Conservation (phyloP, 108 stramenopile species). For the Pseudonitzschia delicatissima region DNA sequence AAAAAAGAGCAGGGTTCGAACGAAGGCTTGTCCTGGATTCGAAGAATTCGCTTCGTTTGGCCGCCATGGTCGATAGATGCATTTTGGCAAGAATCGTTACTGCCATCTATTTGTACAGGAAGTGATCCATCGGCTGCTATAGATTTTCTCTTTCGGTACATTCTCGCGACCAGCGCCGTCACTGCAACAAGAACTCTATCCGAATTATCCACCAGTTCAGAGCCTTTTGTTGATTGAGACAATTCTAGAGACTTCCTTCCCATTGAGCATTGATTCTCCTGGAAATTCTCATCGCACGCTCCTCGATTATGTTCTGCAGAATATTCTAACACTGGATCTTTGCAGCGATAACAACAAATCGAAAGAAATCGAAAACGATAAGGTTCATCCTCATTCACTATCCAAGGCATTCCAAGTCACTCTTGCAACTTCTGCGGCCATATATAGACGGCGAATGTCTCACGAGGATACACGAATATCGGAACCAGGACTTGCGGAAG, state of each 20-base stretch:
- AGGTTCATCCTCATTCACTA: background rate
- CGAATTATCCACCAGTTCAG: constrained; percentile 57
- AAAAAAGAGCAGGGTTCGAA: background rate
- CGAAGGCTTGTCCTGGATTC: constrained; percentile 8
- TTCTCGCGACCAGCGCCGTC: constrained; percentile 54
- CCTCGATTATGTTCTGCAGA: background rate
- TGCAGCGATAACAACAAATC: background rate
- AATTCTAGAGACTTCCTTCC: constrained; percentile 28
- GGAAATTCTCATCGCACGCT: background rate
- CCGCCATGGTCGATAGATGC: constrained; percentile 53
- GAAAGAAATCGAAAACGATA: background rate
- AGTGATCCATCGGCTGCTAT: constrained; percentile 37
- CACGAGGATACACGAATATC: constrained; percentile 55
- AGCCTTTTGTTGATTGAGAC: constrained; percentile 73
- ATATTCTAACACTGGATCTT: background rate
- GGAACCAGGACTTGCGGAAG: constrained; percentile 54
- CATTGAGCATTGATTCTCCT: background rate
- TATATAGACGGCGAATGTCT: constrained; percentile 39
- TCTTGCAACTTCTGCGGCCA: constrained; percentile 24
- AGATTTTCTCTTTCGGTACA: constrained; percentile 47
- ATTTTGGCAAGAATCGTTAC: constrained; percentile 54
- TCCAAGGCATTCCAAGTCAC: background rate
- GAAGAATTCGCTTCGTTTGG: constrained; percentile 49
- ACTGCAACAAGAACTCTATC: constrained; percentile 37
- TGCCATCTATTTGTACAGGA: constrained; percentile 30